A percentile compares a stretch with the other conserved stretches of the same genome.
These are phyloP conservation scores for Skeletonema marinoi DNA, from an alignment of 108 stramenopile species.

Conservation along the genomic window DNA sequence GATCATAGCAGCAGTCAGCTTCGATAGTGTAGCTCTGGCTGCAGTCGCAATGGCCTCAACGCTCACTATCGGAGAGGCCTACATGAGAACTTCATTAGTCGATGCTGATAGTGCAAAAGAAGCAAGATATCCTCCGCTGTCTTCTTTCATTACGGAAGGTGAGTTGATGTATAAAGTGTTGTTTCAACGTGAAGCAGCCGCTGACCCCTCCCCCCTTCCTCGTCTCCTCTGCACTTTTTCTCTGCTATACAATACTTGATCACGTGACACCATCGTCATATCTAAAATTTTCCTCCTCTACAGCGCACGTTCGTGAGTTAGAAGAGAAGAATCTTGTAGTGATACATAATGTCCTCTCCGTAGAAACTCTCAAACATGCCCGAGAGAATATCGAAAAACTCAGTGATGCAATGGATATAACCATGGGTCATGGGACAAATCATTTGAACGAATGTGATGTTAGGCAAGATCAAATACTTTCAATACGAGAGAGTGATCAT, in stretches of 20 bases:
- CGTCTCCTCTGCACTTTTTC: neutral
- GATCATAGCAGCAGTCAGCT: neutral
- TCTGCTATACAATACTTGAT: neutral
- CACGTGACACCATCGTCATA: neutral
- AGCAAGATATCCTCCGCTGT: slow-evolving; percentile 18
- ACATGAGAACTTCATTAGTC: slow-evolving; percentile 15
- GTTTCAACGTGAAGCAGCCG: neutral
- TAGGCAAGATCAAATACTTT: slow-evolving; percentile 12
- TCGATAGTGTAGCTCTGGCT: neutral
- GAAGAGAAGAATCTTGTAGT: slow-evolving; percentile 26
- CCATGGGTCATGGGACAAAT: too few species aligned
- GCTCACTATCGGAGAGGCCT: slow-evolving; percentile 8
- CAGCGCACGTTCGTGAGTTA: slow-evolving; percentile 14
- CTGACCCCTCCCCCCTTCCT: neutral
- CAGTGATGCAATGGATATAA: neutral
- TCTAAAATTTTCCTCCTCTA: neutral
- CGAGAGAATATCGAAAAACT: slow-evolving; percentile 10
- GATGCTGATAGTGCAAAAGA: slow-evolving; percentile 20
- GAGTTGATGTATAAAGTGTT: slow-evolving; percentile 1
- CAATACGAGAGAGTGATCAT: slow-evolving; percentile 14
- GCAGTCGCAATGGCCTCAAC: slow-evolving; percentile 6
- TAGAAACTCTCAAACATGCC: neutral
- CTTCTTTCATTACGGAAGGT: slow-evolving; percentile 9
- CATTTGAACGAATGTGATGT: neutral
- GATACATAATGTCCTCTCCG: slow-evolving; percentile 26